Conservation (phyloP, 2,329 filamentous ascomycete genomes). For the Fusarium guadeloupense region DNA sequence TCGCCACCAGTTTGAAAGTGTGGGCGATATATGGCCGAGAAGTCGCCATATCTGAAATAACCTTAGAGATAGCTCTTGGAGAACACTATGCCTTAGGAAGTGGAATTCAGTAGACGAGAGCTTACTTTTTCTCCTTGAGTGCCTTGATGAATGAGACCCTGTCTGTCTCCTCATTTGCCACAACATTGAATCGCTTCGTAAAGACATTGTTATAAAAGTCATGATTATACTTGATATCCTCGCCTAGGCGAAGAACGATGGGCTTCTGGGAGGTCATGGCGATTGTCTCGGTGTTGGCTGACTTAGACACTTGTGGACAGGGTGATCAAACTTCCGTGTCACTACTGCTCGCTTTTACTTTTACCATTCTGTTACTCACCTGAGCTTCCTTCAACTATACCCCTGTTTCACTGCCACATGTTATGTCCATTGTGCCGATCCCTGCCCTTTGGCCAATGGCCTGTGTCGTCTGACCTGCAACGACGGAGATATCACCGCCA, state of each 20-base stretch:
- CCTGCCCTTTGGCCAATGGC: no score
- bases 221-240: conserved; percentile 58
- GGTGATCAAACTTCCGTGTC: no score
- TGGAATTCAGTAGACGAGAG: no score
- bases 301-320: no score
- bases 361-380: no score
- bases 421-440: no score
- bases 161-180: conserved; percentile 50
- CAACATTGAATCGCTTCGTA: conserved; percentile 51
- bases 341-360: no score
- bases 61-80: no score
- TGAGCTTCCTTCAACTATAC: no score
- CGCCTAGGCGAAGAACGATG: conserved; percentile 48
- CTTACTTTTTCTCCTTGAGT: conserved; percentile 48
- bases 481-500: no score
- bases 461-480: no score
- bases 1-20: conserved; percentile 70
- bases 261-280: conserved; percentile 27
- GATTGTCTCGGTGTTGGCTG: neutral
- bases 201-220: conserved; percentile 53
- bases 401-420: no score
- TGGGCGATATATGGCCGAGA: conserved; percentile 61
- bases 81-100: neutral
- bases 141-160: conserved; percentile 52
- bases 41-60: conserved; percentile 33